phyloP scores from a whole-genome alignment of 495 filamentous ascomycete genomes.

The Xylaria bambusicola region DNA sequence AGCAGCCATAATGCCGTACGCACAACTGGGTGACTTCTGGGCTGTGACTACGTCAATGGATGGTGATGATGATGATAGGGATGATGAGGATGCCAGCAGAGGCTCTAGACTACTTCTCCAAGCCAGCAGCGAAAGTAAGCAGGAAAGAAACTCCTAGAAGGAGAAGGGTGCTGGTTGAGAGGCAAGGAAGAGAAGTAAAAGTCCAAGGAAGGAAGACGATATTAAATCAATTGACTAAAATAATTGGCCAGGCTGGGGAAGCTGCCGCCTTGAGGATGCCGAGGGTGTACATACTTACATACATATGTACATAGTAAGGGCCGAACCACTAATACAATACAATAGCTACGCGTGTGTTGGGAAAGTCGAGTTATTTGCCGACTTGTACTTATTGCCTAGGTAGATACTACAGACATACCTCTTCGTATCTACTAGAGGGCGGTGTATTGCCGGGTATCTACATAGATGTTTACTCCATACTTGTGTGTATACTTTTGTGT shows the following conservation, averaged over 20 bases:
- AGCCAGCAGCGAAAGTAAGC: neutral
- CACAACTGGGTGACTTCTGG: neutral
- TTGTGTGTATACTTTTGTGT: too few relatives aligned
- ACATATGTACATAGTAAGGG: neutral
- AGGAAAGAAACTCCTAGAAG: neutral
- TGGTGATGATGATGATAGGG: too few relatives aligned
- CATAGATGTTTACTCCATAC: too few relatives aligned
- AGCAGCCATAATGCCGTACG: conserved; percentile 32
- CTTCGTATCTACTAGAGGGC: too few relatives aligned
- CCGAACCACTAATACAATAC: neutral
- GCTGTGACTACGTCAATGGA: too few relatives aligned
- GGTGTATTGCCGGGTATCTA: too few relatives aligned
- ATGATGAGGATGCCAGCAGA: too few relatives aligned
- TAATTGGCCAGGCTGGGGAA: conserved; percentile 12
- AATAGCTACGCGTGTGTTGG: too few relatives aligned
- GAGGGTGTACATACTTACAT: neutral
- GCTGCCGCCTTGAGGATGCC: neutral
- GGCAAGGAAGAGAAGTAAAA: conserved; percentile 4
- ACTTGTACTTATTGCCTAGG: too few relatives aligned
- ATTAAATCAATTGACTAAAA: conserved; percentile 11
- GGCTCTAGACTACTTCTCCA: neutral
- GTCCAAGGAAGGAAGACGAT: neutral
- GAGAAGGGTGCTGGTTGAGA: neutral
- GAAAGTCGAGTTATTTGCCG: too few relatives aligned
- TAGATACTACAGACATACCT: too few relatives aligned